Percentiles rank a stretch among this genome's conserved stretches.
phyloP scores from a whole-genome alignment of 2,329 filamentous ascomycete species.

The Bipolaris victoriae region DNA sequence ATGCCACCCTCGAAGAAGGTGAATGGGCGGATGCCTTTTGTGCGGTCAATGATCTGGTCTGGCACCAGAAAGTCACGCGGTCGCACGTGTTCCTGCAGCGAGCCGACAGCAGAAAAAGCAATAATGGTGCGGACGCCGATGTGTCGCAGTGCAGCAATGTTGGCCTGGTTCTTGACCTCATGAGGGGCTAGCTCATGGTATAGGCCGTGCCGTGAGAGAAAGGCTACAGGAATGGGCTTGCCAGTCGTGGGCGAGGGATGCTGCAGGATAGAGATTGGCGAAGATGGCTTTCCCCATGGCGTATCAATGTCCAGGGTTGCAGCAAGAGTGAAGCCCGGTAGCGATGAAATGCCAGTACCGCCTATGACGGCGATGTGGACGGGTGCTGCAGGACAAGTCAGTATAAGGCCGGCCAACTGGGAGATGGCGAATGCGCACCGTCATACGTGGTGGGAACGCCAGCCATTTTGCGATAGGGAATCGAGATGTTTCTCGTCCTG shows the following conservation, averaged over 20 bases:
- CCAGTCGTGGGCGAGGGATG: conserved; percentile 75
- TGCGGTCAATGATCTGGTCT: conserved; percentile 96
- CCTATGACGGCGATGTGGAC: conserved; percentile 60
- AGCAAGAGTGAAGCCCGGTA: conserved; percentile 85
- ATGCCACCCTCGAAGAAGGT: conserved; percentile 95
- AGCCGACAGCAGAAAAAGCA: conserved; percentile 94
- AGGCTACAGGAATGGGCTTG: conserved; percentile 73
- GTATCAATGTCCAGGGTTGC: conserved; percentile 78
- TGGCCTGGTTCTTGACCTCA: conserved; percentile 92
- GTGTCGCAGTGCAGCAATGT: conserved; percentile 94
- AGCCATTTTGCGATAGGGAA: conserved; percentile 43
- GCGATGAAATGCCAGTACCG: conserved; percentile 87
- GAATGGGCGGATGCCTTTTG: conserved; percentile 91
- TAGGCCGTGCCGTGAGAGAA: conserved; percentile 88
- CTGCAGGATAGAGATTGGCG: conserved; percentile 83
- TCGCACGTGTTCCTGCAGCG: conserved; percentile 87
- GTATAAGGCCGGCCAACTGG: background rate
- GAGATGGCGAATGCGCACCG: conserved; percentile 23
- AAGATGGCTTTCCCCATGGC: conserved; percentile 84
- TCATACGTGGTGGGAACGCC: conserved; percentile 44
- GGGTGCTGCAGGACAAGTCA: conserved; percentile 47
- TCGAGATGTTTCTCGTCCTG: conserved; percentile 23
- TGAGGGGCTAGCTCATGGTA: conserved; percentile 91
- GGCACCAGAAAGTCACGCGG: conserved; percentile 96
- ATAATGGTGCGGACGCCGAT: conserved; percentile 90